These are phyloP conservation scores for Narthecium ossifragum DNA, from an alignment of 106 monocot genomes.

Conservation along the genomic window DNA sequence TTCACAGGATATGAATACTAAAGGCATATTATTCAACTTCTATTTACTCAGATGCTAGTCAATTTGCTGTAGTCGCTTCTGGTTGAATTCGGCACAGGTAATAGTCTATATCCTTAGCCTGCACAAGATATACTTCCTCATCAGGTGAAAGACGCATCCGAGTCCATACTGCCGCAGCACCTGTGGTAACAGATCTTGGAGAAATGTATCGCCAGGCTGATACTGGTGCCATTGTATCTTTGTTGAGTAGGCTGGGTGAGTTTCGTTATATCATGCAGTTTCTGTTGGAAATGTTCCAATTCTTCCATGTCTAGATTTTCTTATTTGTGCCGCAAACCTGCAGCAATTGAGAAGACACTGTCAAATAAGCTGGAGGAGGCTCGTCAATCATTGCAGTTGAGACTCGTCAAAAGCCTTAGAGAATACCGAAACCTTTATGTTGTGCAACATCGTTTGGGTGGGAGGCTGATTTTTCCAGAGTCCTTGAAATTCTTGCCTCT, in stretches of 20 bases:
- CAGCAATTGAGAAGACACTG: constrained; percentile 84
- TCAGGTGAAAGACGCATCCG: constrained; percentile 93
- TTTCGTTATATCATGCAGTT: background rate
- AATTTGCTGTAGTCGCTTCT: too few relatives aligned
- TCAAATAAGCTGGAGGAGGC: constrained; percentile 86
- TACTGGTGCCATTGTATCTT: constrained; percentile 65
- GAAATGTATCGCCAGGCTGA: constrained; percentile 98
- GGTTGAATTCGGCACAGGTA: background rate
- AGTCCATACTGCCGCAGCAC: constrained; percentile 88
- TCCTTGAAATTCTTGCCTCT: constrained; percentile 69
- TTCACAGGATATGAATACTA: too few relatives aligned
- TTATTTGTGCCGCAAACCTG: constrained; percentile 1
- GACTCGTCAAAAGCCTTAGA: constrained; percentile 77
- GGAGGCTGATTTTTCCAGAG: constrained; percentile 85
- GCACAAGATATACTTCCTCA: constrained; percentile 79
- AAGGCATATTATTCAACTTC: too few relatives aligned
- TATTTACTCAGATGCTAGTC: too few relatives aligned
- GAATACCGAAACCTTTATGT: constrained; percentile 87
- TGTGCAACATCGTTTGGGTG: constrained; percentile 77
- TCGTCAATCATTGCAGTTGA: constrained; percentile 71
- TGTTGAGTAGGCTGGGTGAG: constrained; percentile 73
- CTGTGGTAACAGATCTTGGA: constrained; percentile 80
- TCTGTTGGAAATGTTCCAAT: background rate
- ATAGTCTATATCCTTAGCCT: constrained; percentile 33
- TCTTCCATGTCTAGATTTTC: background rate